Base-by-base conservation (phyloP, 2,329 filamentous ascomycete genomes). In the Phyllosticta citribraziliensis region DNA sequence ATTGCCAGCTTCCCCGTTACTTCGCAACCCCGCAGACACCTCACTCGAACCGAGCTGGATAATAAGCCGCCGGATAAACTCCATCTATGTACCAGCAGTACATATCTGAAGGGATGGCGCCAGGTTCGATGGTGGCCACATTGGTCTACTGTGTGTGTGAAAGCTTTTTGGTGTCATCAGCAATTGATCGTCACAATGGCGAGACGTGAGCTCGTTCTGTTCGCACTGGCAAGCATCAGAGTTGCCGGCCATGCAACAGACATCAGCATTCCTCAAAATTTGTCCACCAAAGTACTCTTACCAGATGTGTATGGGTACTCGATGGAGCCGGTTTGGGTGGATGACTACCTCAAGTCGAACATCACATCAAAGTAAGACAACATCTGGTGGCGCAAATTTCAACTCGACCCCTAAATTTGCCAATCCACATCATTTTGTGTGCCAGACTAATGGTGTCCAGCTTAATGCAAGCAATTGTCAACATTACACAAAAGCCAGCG, bases 261-360 rank as follows among this genome's bases (percentile, higher is more conserved):
- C 27, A 54, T 61, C 14, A 52, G 40, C 14, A 50, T 61, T 4
- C 59, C 59, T 1, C 17, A 47, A 19, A 53, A 61, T 47, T 30
- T 61, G 40, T 57, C 59, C 4, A 56, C 59, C 6, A 14, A 54
- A 19, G 54, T 50, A 6, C 33, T 61, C 14, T 40, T 61, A 19
- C 47, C 40, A 24, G 59, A 61, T 54, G 59, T 51, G 12, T 61
- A 61, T 47, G 59, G 59, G 30, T 61, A 61, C 50, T 61, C 59
- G 20, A 33, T 61, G 40, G 59, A 61, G 27, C 59, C 59, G 2
- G 59, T 61, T 17, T 61, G 59, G 59, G 59, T 61, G 25, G 59
- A 61, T 30, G 59, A 61, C 55, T 61, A 61, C 50, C 59, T 61
- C 12, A 56, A 61, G 30, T 57, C 59, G 14, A 27, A 61, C 40